phyloP scores from a whole-genome alignment of 805 yeast species.

The Yarrowia bubula region DNA sequence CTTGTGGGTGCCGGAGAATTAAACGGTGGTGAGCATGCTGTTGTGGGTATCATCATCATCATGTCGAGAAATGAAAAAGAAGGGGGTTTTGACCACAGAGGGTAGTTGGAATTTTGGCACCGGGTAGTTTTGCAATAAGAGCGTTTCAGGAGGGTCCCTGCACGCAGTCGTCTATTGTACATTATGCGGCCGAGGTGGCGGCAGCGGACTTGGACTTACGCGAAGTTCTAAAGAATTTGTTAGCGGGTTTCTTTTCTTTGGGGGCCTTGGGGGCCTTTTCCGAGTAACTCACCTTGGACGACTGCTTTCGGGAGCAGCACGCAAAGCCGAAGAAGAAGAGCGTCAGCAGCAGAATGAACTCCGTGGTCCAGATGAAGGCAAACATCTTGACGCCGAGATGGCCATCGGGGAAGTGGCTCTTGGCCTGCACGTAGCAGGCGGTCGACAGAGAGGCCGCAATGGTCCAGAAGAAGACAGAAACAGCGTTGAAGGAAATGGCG shows the following conservation, averaged over 20 bases:
- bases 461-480: slow-evolving; percentile 36
- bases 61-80: not conserved
- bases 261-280: too few relatives aligned
- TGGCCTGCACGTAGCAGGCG: slow-evolving; percentile 69
- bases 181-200: slow-evolving; percentile 18
- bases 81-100: not conserved
- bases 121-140: not conserved
- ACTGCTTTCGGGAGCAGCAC: slow-evolving; percentile 28
- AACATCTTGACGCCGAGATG: slow-evolving; percentile 41
- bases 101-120: not conserved
- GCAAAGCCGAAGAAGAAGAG: slow-evolving; percentile 37
- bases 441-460: slow-evolving; percentile 67
- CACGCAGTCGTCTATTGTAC: not conserved
- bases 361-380: slow-evolving; percentile 64
- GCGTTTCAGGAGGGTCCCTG: not conserved
- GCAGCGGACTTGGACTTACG: slow-evolving; percentile 8
- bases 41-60: not conserved
- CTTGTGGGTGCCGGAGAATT: slow-evolving; percentile 7
- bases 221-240: slow-evolving; percentile 25
- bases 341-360: slow-evolving; percentile 39
- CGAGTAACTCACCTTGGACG: slow-evolving; percentile 20
- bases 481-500: slow-evolving; percentile 33
- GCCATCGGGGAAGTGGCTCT: slow-evolving; percentile 54
- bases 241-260: slow-evolving; percentile 8
- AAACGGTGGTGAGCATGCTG: not conserved